Evolutionary conservation across 805 yeast species (phyloP).

Genomic region (Groenewaldozyma tartarivorans): DNA sequence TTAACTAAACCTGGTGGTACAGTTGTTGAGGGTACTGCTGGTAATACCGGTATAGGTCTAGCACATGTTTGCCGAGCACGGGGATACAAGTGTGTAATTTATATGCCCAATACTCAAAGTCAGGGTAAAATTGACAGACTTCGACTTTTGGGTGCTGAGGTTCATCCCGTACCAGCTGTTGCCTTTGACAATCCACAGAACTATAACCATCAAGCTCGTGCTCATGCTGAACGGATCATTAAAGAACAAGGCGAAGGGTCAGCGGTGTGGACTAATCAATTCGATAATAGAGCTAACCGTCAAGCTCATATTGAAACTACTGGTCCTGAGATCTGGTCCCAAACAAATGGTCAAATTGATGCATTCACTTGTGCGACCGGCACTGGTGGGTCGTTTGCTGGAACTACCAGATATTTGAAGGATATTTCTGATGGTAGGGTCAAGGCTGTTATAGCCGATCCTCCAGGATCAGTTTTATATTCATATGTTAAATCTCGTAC

Average conservation of each 20-base stretch:
- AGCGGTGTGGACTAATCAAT: conserved; percentile 91
- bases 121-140: conserved; percentile 69
- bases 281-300: conserved; percentile 80
- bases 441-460: conserved; percentile 73
- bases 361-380: conserved; percentile 90
- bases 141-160: conserved; percentile 73
- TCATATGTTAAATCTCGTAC: conserved; percentile 68
- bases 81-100: conserved; percentile 77
- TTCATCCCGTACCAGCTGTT: conserved; percentile 80
- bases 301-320: conserved; percentile 84
- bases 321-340: conserved; percentile 90
- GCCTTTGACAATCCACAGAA: conserved; percentile 74
- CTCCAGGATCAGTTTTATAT: conserved; percentile 85
- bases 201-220: conserved; percentile 77
- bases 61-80: conserved; percentile 70
- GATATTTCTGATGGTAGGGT: conserved; percentile 52
- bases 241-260: conserved; percentile 31
- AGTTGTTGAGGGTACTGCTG: conserved; percentile 89
- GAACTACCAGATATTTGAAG: conserved; percentile 70
- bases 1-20: conserved; percentile 66
- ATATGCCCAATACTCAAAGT: conserved; percentile 88
- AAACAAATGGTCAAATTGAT: conserved; percentile 64
- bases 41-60: conserved; percentile 90
- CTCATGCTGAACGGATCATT: conserved; percentile 61
- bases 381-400: conserved; percentile 90